phyloP scores from a whole-genome alignment of 2,329 filamentous ascomycete species.

The Penicillium sp. region DNA sequence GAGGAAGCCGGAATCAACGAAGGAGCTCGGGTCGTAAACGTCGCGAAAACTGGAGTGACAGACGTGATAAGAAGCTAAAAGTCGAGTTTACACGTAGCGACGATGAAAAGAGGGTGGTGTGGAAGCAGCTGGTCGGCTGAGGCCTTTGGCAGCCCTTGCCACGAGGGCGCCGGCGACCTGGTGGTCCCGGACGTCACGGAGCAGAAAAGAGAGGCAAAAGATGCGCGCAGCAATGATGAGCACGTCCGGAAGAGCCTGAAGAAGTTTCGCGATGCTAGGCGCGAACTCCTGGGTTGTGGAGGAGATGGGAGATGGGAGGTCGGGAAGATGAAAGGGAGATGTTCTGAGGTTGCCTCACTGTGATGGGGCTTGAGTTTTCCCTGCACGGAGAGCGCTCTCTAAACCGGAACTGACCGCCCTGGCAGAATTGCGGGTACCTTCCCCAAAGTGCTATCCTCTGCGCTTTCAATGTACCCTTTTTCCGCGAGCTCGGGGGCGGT shows the following conservation, averaged over 20 bases:
- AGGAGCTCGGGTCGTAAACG: constrained; percentile 14
- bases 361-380: constrained; percentile 45
- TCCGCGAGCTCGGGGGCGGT: not conserved
- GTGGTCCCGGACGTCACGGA: constrained; percentile 39
- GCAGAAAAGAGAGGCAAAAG: constrained; percentile 32
- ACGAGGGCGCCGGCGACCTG: constrained; percentile 49
- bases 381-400: constrained; percentile 23
- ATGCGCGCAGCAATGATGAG: constrained; percentile 26
- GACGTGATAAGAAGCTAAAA: constrained; percentile 10
- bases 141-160: constrained; percentile 52
- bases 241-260: constrained; percentile 28
- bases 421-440: constrained; percentile 10
- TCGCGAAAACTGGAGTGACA: constrained; percentile 21
- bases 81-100: constrained; percentile 25
- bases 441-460: not conserved
- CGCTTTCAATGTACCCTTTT: not conserved
- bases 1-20: constrained; percentile 18
- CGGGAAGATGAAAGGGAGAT: constrained; percentile 45
- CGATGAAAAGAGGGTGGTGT: constrained; percentile 34
- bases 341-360: constrained; percentile 43
- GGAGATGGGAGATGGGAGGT: constrained; percentile 36
- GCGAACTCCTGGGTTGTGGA: constrained; percentile 40
- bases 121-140: constrained; percentile 44
- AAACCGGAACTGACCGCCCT: constrained; percentile 26
- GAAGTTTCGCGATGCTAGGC: constrained; percentile 45